A percentile compares a stretch with the other conserved stretches of the same genome.
Evolutionary conservation across 345 rosid genomes (phyloP).

Genomic region (Gossypium arboreum): DNA sequence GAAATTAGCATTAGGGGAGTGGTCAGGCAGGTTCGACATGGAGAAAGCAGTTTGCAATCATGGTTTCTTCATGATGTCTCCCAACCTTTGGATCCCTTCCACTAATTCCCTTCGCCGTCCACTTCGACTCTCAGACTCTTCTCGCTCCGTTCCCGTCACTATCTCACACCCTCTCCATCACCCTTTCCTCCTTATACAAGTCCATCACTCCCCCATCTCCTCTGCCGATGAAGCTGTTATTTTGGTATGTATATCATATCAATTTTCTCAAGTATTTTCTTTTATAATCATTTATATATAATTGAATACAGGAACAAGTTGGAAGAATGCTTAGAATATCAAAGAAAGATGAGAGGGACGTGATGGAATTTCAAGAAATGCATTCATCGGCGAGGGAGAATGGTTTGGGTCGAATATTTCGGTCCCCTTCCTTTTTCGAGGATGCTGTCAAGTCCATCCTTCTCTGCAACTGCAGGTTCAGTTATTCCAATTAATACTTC

Average conservation of each 20-base stretch:
- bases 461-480: conserved; percentile 38
- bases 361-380: conserved; percentile 35
- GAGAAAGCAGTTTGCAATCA: neutral
- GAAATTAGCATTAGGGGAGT: neutral
- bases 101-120: too few species aligned
- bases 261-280: too few species aligned
- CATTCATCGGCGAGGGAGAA: conserved; percentile 33
- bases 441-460: conserved; percentile 50
- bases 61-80: neutral
- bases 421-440: conserved; percentile 51
- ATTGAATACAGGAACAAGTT: neutral
- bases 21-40: neutral
- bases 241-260: neutral
- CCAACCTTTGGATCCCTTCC: neutral
- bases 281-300: too few species aligned
- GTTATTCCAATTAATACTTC: neutral
- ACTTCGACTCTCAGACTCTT: neutral
- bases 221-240: neutral
- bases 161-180: neutral
- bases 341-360: conserved; percentile 25
- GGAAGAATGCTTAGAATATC: conserved; percentile 44
- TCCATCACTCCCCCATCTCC: neutral
- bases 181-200: neutral
- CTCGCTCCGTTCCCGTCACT: neutral
- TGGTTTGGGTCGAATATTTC: conserved; percentile 44